Evolutionary conservation across 2,329 filamentous ascomycete genomes (phyloP), one percentile per base, ranked within the genome.

Genomic region (Decorospora gaudefroyi): DNA sequence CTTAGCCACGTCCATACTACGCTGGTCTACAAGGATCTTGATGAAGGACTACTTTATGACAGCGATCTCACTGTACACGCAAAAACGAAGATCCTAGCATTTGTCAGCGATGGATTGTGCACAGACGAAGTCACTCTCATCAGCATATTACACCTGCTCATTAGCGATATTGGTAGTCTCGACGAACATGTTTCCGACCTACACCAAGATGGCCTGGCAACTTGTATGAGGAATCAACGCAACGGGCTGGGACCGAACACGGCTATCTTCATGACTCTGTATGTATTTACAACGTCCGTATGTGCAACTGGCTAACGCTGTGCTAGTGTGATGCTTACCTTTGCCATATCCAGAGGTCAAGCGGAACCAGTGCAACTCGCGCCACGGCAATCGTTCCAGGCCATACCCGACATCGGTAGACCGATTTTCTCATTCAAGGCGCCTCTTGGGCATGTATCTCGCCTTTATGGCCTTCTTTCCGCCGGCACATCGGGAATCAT

Each of bases 1-100:
- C 56, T 69, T n/a, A 64, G 65, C 25, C 65, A 68, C 37, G 57
- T 67, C 27, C 63, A 59, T 43, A 55, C 57, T n/a, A 39, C 55
- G n/a, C 63, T 64, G 38, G 62, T 68, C 13, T 69, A 62, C 42
- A 57, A 64, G 40, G 66, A 69, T 36, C 42, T 66, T 10, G 38
- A 45, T 8, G 60, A 68, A 27, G 60, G 62, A 4, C 42, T 59
- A 6, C 21, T 64, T 16, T 52, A 63, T 21, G 66, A 69, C 31
- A 65, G 55, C 35, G 43, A 53, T 6, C 55, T 65, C 21, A 69
- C 65, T 6, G 57, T 67, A 22, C 61, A 58, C 41, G 65, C 59
- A n/a, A 67, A 67, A 32, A 64, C 63, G 2, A 62, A 58, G 37
- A 42, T 65, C 4, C 39, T 69, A 11, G 46, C 57, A 5, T 51